Evolutionary conservation across 2,329 filamentous ascomycete genomes (phyloP), one percentile per base, ranked within the genome.

Genomic region (Cytospora schulzeri): DNA sequence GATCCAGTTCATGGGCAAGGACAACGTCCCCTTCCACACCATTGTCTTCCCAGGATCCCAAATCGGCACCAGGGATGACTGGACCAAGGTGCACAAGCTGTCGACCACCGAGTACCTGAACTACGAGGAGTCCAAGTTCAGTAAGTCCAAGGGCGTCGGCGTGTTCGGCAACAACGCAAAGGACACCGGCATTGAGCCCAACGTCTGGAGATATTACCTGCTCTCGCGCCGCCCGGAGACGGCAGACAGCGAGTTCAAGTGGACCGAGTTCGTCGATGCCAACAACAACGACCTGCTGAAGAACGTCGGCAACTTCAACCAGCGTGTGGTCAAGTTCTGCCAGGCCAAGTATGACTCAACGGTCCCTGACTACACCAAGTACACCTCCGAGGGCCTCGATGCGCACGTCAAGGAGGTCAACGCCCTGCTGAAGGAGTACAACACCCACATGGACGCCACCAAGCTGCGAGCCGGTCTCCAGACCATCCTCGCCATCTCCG

Each of bases 1-100:
- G 15, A 97, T 95, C 77, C 93, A 97, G 79, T 96, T 97, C 82
- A 91, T 97, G 87, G 93, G 93, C 78, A 97, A 97, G 76, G 91
- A 94, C 76, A 93, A 94, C 70, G 91, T 81, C 22, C 79, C 79
- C 8, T 95, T 94, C 82, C 93, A 97, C 79, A 91, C 90, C 53
- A 91, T 97, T 72, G 93, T 96, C 73, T 97, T 96, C 82, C 94
- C 94, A 1, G 91, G 86, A 33, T 93, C 89, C 51, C 91, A 97
- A 75, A 83, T 97, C 14, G 93, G 93, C 64, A 94, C 93, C 0
- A 82, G 84, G 53, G 89, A 96, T 70, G 88, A 89, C 68, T 97
- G 93, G 93, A 97, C 92, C 57, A 91, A 90, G 85, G 85, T 96
- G 38, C 88, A 96, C 78, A 91, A 93, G 72, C 84, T 97, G 58